Base-by-base conservation (phyloP, 768 basidiomycete species). In the Phaeotremella fagi region DNA sequence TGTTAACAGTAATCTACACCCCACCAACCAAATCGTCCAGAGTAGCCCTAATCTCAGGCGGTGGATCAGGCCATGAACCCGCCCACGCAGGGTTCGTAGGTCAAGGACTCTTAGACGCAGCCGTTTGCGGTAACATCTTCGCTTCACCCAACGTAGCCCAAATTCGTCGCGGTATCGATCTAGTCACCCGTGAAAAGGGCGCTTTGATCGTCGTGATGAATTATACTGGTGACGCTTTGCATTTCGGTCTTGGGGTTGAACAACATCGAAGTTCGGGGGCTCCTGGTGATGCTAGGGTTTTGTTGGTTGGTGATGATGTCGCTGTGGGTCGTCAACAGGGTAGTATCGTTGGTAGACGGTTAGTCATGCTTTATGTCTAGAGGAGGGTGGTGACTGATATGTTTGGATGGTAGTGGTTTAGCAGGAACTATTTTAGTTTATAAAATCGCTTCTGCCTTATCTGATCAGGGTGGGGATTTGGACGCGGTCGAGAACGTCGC, bases 51-150 rank as follows among this genome's bases (percentile, higher is more conserved):
- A 74, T 73, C 35, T 70, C 68, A 14, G 72, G 72, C 29, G 72
- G 72, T 52, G 72, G 72, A 49, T 66, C 68, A 33, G 82, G 92
- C 3, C 92, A 95, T 68, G 92, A 95, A 66, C 92, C 92, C 5
- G 82, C 90, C 15, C 90, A 91, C 75, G 82, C 88, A 3, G 87
- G 83, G 1, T 91, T 87, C 63, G 90, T 94, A n/a, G 90, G 89
- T 35, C 75, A 82, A 55, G 90, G 90, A 24, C 85, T 91, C 63
- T 77, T 94, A 36, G 83, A 83, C 31, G 86, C 84, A 29, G 88
- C 90, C 27, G 86, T 94, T 6, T 88, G 85, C 60, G 92, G 92
- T 6, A 87, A 82, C 63, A 78, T 95, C 33, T 97, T 95, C 68
- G 90, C 92, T 1, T 88, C 87, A 16, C 92, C 92, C 0, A 92